Evolutionary conservation across 306 rosid genomes (phyloP).

Genomic region (Aeschynomene evenia): DNA sequence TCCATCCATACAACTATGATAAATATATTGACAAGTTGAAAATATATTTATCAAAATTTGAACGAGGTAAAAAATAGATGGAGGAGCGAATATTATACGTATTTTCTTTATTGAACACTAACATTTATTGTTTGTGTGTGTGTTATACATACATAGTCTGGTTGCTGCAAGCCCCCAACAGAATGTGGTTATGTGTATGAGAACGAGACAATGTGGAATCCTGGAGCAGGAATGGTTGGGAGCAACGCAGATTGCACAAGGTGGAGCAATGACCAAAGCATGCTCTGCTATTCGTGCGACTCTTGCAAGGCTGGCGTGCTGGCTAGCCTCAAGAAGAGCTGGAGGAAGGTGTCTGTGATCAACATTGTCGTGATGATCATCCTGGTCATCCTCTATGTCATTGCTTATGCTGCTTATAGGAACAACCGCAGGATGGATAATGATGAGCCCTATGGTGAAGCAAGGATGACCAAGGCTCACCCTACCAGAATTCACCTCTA

Average conservation of each 20-base stretch:
- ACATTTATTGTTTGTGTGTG: neutral
- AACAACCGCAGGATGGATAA: slow-evolving; percentile 60
- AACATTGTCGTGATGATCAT: slow-evolving; percentile 51
- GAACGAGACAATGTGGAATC: slow-evolving; percentile 59
- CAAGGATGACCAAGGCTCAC: slow-evolving; percentile 57
- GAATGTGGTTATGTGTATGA: slow-evolving; percentile 54
- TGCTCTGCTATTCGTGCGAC: slow-evolving; percentile 64
- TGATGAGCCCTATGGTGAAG: slow-evolving; percentile 51
- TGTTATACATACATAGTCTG: too few relatives aligned
- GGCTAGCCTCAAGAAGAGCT: slow-evolving; percentile 60
- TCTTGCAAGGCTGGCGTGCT: slow-evolving; percentile 80
- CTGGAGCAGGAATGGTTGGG: slow-evolving; percentile 24
- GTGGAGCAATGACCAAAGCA: slow-evolving; percentile 69
- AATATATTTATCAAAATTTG: too few relatives aligned
- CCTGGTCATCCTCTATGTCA: slow-evolving; percentile 45
- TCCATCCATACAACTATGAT: too few relatives aligned
- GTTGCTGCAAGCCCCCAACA: slow-evolving; percentile 85
- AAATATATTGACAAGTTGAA: too few relatives aligned
- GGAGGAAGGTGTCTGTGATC: slow-evolving; percentile 74
- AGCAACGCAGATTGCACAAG: slow-evolving; percentile 44
- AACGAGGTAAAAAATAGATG: too few relatives aligned
- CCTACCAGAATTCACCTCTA: slow-evolving; percentile 52
- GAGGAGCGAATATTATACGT: too few relatives aligned
- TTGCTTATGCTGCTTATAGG: slow-evolving; percentile 56
- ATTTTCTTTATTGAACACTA: neutral